Conservation (phyloP, 2,329 filamentous ascomycete genomes). For the Metarhizium humberi region DNA sequence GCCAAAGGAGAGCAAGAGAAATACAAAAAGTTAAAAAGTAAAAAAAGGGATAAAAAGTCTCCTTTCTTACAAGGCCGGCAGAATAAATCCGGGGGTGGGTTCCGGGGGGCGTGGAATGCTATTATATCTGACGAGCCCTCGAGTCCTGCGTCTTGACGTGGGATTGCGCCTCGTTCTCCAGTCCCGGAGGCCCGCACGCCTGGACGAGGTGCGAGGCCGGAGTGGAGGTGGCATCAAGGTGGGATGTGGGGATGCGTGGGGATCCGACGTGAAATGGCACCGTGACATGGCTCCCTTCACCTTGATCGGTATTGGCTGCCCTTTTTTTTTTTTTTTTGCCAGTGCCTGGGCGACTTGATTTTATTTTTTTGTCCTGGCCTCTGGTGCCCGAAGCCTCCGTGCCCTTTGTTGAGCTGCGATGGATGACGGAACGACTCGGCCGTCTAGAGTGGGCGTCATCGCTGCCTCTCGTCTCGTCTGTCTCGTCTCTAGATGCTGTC, state of each 20-base stretch:
- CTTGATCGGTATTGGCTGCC: neutral
- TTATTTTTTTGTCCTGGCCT: too few species aligned
- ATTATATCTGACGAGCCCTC: slow-evolving; percentile 3
- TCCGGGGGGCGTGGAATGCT: slow-evolving; percentile 4
- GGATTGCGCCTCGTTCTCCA: neutral
- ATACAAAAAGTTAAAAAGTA: neutral
- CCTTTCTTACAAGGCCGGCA: neutral
- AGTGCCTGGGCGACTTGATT: too few species aligned
- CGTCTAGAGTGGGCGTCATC: too few species aligned
- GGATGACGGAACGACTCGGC: neutral
- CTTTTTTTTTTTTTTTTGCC: too few species aligned
- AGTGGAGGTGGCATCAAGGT: neutral
- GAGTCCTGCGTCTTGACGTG: neutral
- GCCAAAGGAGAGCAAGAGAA: too few species aligned
- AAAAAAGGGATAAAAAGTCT: neutral
- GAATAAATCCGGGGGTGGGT: slow-evolving; percentile 8
- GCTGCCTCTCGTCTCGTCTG: too few species aligned
- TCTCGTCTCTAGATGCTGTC: neutral
- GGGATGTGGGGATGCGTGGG: neutral
- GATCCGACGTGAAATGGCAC: neutral
- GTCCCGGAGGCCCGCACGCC: slow-evolving; percentile 3
- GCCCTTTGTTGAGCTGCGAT: too few species aligned
- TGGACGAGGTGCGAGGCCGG: slow-evolving; percentile 2
- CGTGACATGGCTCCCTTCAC: neutral
- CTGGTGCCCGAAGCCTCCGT: too few species aligned